phyloP scores from a whole-genome alignment of 2,329 filamentous ascomycete species.

The Pseudopithomyces maydicus region DNA sequence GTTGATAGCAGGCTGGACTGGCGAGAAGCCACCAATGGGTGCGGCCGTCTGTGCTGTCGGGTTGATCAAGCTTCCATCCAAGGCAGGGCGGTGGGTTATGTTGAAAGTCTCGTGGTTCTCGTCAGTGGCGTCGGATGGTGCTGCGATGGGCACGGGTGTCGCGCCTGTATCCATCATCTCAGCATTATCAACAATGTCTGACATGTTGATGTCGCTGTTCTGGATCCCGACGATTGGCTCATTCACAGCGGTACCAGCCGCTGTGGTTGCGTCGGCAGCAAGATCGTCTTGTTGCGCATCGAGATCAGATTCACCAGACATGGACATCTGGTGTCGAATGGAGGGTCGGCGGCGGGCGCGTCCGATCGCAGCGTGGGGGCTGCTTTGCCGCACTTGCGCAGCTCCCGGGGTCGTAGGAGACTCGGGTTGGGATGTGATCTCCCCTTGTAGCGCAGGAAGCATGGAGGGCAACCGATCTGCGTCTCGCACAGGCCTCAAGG shows the following conservation, averaged over 20 bases:
- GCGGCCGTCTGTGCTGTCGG: slow-evolving; percentile 70
- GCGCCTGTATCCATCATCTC: slow-evolving; percentile 74
- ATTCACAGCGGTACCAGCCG: slow-evolving; percentile 69
- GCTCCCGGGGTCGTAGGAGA: slow-evolving; percentile 57
- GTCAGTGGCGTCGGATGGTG: slow-evolving; percentile 83
- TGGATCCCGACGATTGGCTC: slow-evolving; percentile 81
- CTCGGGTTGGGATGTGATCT: slow-evolving; percentile 84
- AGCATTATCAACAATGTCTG: slow-evolving; percentile 84
- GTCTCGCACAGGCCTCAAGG: slow-evolving; percentile 80
- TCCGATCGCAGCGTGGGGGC: slow-evolving; percentile 53
- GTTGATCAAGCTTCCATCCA: slow-evolving; percentile 84
- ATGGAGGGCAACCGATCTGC: slow-evolving; percentile 84
- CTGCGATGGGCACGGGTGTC: slow-evolving; percentile 73
- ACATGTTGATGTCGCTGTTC: slow-evolving; percentile 79
- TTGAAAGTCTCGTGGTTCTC: slow-evolving; percentile 80
- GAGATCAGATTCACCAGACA: slow-evolving; percentile 78
- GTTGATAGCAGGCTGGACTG: slow-evolving; percentile 69
- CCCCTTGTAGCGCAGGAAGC: slow-evolving; percentile 69
- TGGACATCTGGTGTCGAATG: slow-evolving; percentile 86
- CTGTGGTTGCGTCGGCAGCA: slow-evolving; percentile 76
- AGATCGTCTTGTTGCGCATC: slow-evolving; percentile 85
- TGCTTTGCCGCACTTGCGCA: slow-evolving; percentile 38
- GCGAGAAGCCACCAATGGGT: slow-evolving; percentile 71
- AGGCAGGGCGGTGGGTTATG: slow-evolving; percentile 82
- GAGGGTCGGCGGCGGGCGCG: slow-evolving; percentile 73